Evolutionary conservation across 2,329 filamentous ascomycete species (phyloP), one percentile per base, ranked within the genome.

Genomic region (Cordyceps javanica): DNA sequence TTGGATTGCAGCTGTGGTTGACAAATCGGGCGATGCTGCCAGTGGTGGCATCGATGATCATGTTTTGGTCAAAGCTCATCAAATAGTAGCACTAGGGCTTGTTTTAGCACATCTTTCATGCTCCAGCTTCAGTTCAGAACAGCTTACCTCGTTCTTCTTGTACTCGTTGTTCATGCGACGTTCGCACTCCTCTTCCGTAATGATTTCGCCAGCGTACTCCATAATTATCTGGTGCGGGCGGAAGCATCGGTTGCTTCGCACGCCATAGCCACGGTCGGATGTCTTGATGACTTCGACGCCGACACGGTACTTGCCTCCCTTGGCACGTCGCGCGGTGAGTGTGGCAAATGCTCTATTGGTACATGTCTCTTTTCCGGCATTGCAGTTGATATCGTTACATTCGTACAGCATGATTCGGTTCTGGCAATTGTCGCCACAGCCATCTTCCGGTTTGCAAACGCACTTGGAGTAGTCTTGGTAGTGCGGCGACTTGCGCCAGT

Each of bases 341-440:
- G 88, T 84, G 30, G 90, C 86, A 72, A 99, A 99, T 23, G 89
- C 88, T 28, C 94, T 89, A 69, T 99, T 99, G 26, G 83, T 85
- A 72, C 94, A 99, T 50, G 78, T 68, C 21, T 84, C 80, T n/a
- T 82, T 78, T 41, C 88, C 88, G 16, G 93, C 77, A 59, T 86
- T 89, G 76, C 94, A 99, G 70, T 97, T 99, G 58, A 82, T 87
- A 48, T 88, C 82, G 70, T 97, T 91, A 70, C 94, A 99, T 74
- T 99, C 94, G 71, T 97, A 97, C 57, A 96, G 86, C 91, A 97
- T 97, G 71, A 91, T 91, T 61, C 91, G 82, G 71, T 99, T 99
- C 68, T 96, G 89, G 73, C 94, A 99, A 65, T 89, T 82, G 62
- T 97, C 91, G 62, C 86, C 89, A 67, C 94, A 97, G 36, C 91